Conservation (phyloP, 352 stramenopile genomes). For the Globisporangium takayamanum region DNA sequence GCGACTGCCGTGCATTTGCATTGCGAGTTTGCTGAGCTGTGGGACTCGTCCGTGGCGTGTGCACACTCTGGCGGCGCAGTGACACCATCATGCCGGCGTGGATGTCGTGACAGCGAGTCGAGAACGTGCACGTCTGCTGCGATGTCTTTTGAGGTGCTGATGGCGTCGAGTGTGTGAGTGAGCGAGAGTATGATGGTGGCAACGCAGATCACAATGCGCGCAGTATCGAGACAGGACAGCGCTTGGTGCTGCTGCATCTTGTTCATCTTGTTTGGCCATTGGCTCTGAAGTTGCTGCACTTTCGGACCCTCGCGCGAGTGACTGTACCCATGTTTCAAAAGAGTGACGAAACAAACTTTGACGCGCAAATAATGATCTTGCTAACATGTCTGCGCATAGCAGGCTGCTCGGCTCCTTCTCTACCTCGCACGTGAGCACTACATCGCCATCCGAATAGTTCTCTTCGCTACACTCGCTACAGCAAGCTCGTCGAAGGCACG, state of each 20-base stretch:
- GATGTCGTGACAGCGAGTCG: background rate
- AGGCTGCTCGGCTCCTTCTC: too few species aligned
- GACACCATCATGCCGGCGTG: background rate
- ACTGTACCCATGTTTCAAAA: constrained; percentile 6
- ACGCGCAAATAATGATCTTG: too few species aligned
- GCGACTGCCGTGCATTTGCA: background rate
- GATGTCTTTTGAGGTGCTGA: background rate
- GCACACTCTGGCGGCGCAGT: background rate
- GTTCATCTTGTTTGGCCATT: background rate
- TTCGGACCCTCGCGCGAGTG: constrained; percentile 2
- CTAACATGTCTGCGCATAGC: too few species aligned
- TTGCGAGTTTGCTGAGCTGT: background rate
- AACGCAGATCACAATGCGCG: too few species aligned
- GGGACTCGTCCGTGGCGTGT: background rate
- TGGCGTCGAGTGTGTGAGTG: background rate
- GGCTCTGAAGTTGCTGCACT: background rate
- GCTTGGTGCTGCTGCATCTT: too few species aligned
- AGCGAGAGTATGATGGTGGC: background rate
- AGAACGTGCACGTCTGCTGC: background rate
- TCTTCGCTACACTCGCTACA: too few species aligned
- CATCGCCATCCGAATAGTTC: too few species aligned
- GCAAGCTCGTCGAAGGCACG: too few species aligned
- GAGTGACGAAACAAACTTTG: background rate
- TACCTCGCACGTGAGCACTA: too few species aligned
- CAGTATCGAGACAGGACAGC: too few species aligned